phyloP scores from a whole-genome alignment of 2,329 filamentous ascomycete species.

The Ophioceras dolichostomum region DNA sequence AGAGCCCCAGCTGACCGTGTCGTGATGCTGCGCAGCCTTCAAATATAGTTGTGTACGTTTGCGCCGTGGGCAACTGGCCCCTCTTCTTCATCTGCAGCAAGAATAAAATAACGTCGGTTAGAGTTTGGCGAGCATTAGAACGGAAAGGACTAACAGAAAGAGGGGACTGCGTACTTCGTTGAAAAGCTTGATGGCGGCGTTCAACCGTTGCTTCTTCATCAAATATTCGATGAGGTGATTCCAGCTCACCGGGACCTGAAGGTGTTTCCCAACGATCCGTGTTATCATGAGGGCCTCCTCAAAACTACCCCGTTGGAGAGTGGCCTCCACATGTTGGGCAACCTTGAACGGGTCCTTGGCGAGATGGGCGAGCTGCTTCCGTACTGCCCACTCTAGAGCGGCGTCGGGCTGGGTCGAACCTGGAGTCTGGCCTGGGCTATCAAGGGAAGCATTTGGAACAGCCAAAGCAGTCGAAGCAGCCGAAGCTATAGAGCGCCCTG shows the following conservation, averaged over 20 bases:
- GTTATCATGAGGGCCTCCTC: constrained; percentile 58
- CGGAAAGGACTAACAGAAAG: neutral
- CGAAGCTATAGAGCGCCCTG: no score
- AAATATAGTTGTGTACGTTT: constrained; percentile 78
- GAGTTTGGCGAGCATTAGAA: neutral
- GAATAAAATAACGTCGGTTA: constrained; percentile 7
- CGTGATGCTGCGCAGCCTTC: constrained; percentile 55
- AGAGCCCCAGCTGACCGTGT: constrained; percentile 45
- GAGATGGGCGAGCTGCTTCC: constrained; percentile 47
- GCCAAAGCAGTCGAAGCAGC: no score
- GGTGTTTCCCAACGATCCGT: no score
- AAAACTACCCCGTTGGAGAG: constrained; percentile 45
- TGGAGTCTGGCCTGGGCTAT: no score
- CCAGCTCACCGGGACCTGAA: constrained; percentile 75
- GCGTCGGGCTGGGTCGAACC: neutral
- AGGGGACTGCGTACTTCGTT: constrained; percentile 54
- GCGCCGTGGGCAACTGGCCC: constrained; percentile 63
- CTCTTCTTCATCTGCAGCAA: constrained; percentile 80
- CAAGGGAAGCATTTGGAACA: no score
- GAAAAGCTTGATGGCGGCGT: constrained; percentile 64
- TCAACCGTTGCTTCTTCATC: constrained; percentile 47
- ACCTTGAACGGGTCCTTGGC: constrained; percentile 59
- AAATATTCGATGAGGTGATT: constrained; percentile 71
- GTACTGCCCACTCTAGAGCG: constrained; percentile 22
- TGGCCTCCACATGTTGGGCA: constrained; percentile 49